These are phyloP conservation scores for Coemansia sp. DNA, from an alignment of 192 early-diverging fungal genomes.

Conservation along the genomic window DNA sequence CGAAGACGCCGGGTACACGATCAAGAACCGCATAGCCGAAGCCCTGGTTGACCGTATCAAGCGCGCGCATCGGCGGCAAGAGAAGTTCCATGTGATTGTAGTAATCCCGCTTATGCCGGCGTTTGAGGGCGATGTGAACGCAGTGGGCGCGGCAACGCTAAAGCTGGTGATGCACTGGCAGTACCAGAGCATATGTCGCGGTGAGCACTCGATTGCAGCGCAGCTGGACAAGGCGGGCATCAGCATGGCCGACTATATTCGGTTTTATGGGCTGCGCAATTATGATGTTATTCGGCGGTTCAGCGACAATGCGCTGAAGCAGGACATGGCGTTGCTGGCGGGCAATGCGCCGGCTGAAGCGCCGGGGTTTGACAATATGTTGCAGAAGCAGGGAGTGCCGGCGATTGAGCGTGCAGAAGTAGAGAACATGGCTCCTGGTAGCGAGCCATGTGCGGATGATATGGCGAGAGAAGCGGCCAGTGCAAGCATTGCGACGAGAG, in stretches of 20 bases:
- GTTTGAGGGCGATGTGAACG: slow-evolving; percentile 78
- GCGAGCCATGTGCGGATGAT: no score
- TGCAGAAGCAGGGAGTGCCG: slow-evolving; percentile 30
- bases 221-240: slow-evolving; percentile 62
- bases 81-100: slow-evolving; percentile 75
- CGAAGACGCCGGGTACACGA: slow-evolving; percentile 54
- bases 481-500: not conserved
- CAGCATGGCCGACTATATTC: slow-evolving; percentile 62
- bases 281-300: slow-evolving; percentile 64
- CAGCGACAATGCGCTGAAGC: slow-evolving; percentile 28
- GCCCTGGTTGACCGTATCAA: slow-evolving; percentile 75
- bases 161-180: slow-evolving; percentile 81
- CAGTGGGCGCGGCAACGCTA: slow-evolving; percentile 67
- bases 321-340: slow-evolving; percentile 21
- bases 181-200: slow-evolving; percentile 73
- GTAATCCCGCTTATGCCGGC: slow-evolving; percentile 82
- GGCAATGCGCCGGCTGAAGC: slow-evolving; percentile 43
- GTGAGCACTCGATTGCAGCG: slow-evolving; percentile 66
- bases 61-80: slow-evolving; percentile 63
- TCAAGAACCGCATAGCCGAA: slow-evolving; percentile 82
- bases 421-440: not conserved
- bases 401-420: slow-evolving; percentile 18
- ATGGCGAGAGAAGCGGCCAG: not conserved
- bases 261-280: slow-evolving; percentile 72
- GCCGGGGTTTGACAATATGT: slow-evolving; percentile 27